Evolutionary conservation across 345 rosid species (phyloP), one percentile per base, ranked within the genome.

Genomic region (Kernera saxatilis): DNA sequence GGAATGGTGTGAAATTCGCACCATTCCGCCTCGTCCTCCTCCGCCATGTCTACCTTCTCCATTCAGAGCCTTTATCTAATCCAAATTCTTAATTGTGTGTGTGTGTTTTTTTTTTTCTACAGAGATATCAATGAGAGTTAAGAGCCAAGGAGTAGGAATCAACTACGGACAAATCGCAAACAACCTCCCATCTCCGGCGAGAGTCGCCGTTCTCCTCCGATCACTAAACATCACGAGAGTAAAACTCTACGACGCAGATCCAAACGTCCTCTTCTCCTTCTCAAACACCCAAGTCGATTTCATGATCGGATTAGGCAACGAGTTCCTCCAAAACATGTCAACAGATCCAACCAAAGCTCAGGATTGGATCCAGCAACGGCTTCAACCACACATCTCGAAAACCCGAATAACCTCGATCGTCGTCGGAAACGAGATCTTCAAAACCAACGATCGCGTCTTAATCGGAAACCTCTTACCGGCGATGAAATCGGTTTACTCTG

Each of bases 101-200:
- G 25, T 46, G n/a, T 17, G 23, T 13, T 6, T 19, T 8, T n/a
- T 26, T 22, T 50, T 8, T 19, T 36, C 5, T 9, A 13, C 14
- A 67, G 53, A 29, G 9, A 18, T 6, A 21, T n/a, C 57, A 11
- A 22, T 29, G 23, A 44, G 12, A 64, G 15, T 11, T 33, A 50
- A 66, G 4, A 62, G 73, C 1, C 78, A 66, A 60, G 82, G 86
- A 33, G 65, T 93, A 12, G 98, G 98, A 67, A 94, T 94, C 36
- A 94, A 94, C 84, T 94, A 94, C 40, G 98, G 99, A 0, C 96
- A 91, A 74, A 84, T 89, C 2, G 99, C 89, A 9, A 81, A 92
- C 79, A 81, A 94, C 79, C 96, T 94, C 12, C 98, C 97, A 2
- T 67, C 97, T 12, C 98, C 92, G 1, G 54, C 85, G 9, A 82